Percentiles rank a stretch among this genome's conserved stretches.
Conservation (phyloP, 352 stramenopile genomes). For the Aphanomyces cochlioides region DNA sequence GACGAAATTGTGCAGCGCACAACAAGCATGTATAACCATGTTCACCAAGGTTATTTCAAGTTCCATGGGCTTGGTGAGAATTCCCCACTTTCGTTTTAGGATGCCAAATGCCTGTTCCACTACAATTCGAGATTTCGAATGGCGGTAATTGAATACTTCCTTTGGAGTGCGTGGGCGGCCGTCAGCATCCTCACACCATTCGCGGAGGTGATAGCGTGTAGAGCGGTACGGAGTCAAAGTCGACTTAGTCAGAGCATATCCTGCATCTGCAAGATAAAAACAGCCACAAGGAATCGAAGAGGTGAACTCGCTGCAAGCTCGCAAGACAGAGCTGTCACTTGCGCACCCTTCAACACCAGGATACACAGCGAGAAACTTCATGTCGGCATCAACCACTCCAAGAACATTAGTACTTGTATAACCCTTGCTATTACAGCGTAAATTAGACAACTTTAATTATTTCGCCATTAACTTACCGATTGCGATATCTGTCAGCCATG, state of each 20-base stretch:
- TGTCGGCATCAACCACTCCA: no score
- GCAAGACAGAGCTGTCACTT: not conserved
- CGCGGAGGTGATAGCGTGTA: not conserved
- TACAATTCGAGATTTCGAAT: slow-evolving; percentile 1
- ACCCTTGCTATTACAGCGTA: not conserved
- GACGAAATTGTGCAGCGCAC: not conserved
- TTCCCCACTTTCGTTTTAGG: not conserved
- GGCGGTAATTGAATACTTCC: not conserved
- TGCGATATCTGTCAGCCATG: no score
- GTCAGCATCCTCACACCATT: not conserved
- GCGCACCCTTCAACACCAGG: not conserved
- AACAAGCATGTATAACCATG: not conserved
- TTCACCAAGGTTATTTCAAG: not conserved
- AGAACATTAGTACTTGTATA: not conserved
- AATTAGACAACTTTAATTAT: not conserved
- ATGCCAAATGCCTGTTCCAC: not conserved
- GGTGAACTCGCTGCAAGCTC: not conserved
- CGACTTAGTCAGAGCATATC: not conserved
- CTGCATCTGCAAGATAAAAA: not conserved
- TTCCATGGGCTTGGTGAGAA: not conserved
- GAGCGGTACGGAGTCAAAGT: not conserved
- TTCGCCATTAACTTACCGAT: no score
- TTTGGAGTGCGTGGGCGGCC: not conserved
- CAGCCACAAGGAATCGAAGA: not conserved
- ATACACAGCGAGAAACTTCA: no score